Evolutionary conservation across 306 rosid species (phyloP).

Genomic region (Chamaecrista fasciculata): DNA sequence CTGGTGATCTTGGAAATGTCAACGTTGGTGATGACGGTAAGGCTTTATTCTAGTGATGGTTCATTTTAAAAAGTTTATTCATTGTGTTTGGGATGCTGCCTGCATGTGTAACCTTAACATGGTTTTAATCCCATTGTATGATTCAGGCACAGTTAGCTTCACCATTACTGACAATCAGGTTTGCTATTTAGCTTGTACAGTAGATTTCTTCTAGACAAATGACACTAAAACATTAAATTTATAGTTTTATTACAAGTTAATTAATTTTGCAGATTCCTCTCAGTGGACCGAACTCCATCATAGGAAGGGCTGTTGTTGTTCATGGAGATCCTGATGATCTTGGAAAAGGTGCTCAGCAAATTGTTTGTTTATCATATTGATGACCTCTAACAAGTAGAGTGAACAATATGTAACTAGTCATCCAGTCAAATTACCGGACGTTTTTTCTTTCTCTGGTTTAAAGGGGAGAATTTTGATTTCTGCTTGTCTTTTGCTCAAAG

Average conservation of each 20-base stretch:
- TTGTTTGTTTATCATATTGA: neutral
- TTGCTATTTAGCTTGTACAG: conserved; percentile 29
- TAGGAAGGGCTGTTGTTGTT: conserved; percentile 98
- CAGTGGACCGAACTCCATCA: conserved; percentile 67
- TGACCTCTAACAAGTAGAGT: neutral
- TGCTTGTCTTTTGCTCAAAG: neutral
- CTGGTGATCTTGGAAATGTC: conserved; percentile 93
- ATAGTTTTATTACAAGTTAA: conserved; percentile 12
- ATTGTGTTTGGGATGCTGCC: neutral
- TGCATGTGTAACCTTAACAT: conserved; percentile 26
- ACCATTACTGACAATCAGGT: conserved; percentile 71
- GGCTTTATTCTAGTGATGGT: conserved; percentile 6
- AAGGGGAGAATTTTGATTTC: neutral
- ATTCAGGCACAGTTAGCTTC: conserved; percentile 62
- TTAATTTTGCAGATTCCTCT: conserved; percentile 75
- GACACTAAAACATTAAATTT: neutral
- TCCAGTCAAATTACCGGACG: neutral
- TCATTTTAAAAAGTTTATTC: neutral
- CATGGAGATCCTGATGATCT: conserved; percentile 93
- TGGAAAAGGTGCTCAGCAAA: conserved; percentile 65
- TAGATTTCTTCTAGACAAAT: conserved; percentile 2
- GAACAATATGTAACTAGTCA: neutral
- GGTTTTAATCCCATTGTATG: conserved; percentile 30
- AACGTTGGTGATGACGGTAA: conserved; percentile 80
- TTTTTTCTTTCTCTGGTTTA: neutral